Conservation (phyloP, 2,329 filamentous ascomycete genomes). For the Nothophaeocryptopus gaeumannii region DNA sequence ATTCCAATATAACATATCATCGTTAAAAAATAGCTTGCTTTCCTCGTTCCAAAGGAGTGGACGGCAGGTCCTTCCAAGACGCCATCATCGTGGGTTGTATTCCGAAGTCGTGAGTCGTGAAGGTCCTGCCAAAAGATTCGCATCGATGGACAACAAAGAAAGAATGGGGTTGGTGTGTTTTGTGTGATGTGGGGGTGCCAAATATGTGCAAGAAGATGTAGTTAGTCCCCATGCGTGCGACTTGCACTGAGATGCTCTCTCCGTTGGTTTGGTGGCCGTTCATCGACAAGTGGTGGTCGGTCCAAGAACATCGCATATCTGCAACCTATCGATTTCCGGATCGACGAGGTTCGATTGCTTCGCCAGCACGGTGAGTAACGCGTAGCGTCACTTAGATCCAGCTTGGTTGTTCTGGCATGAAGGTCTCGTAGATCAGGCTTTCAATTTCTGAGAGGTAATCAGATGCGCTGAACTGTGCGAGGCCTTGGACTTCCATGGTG, state of each 20-base stretch:
- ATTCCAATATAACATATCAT: constrained; percentile 11
- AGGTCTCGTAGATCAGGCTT: constrained; percentile 56
- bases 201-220: constrained; percentile 13
- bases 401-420: constrained; percentile 28
- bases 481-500: constrained; percentile 65
- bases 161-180: constrained; percentile 7
- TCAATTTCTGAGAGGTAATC: constrained; percentile 84
- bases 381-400: constrained; percentile 23
- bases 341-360: constrained; percentile 31
- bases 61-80: constrained; percentile 27
- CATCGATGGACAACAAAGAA: constrained; percentile 12
- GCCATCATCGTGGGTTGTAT: constrained; percentile 7
- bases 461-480: constrained; percentile 71
- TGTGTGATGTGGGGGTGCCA: not conserved
- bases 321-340: constrained; percentile 29
- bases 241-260: constrained; percentile 5
- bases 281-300: constrained; percentile 1
- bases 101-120: constrained; percentile 25
- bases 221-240: constrained; percentile 1
- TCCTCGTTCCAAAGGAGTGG: constrained; percentile 25
- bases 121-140: constrained; percentile 27
- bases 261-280: not conserved
- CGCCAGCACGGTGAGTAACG: constrained; percentile 7
- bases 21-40: constrained; percentile 13
- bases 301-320: constrained; percentile 23